phyloP scores from a whole-genome alignment of 2,329 filamentous ascomycete genomes.

The Amauroascus verrucosus region DNA sequence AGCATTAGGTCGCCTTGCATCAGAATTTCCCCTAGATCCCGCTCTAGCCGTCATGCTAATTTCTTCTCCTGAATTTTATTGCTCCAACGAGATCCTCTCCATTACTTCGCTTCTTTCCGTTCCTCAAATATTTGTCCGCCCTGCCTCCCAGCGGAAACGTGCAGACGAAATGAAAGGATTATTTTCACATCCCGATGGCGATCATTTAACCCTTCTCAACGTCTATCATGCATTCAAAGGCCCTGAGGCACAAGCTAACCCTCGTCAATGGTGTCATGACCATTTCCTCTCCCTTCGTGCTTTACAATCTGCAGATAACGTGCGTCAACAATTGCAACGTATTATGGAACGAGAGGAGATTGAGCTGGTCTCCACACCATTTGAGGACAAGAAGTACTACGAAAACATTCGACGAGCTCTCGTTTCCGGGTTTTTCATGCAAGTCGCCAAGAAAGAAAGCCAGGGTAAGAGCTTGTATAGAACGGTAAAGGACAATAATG shows the following conservation, averaged over 20 bases:
- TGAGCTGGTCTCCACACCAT: conserved; percentile 77
- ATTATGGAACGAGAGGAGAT: conserved; percentile 93
- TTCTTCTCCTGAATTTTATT: conserved; percentile 94
- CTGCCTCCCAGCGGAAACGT: conserved; percentile 71
- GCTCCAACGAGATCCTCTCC: conserved; percentile 94
- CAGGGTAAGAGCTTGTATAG: conserved; percentile 75
- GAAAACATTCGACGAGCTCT: conserved; percentile 90
- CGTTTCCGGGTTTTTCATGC: conserved; percentile 97
- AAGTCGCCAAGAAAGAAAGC: conserved; percentile 87
- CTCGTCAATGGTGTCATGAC: conserved; percentile 90
- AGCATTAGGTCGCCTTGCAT: conserved; percentile 70
- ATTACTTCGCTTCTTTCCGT: conserved; percentile 90
- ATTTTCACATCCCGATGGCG: conserved; percentile 85
- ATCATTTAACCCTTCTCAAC: conserved; percentile 92
- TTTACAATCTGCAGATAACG: conserved; percentile 85
- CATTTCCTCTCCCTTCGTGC: conserved; percentile 88
- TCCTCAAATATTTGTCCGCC: conserved; percentile 85
- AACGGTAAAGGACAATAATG: conserved; percentile 85
- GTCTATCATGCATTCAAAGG: conserved; percentile 96
- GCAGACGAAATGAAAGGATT: conserved; percentile 96
- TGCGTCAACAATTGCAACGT: conserved; percentile 78
- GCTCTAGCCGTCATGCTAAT: conserved; percentile 96
- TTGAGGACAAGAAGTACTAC: conserved; percentile 95
- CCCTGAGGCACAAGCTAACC: conserved; percentile 56
- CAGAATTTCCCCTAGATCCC: conserved; percentile 91